These are phyloP conservation scores for Chrysoporthe deuterocubensis DNA, from an alignment of 2,329 filamentous ascomycete species.

Conservation along the genomic window DNA sequence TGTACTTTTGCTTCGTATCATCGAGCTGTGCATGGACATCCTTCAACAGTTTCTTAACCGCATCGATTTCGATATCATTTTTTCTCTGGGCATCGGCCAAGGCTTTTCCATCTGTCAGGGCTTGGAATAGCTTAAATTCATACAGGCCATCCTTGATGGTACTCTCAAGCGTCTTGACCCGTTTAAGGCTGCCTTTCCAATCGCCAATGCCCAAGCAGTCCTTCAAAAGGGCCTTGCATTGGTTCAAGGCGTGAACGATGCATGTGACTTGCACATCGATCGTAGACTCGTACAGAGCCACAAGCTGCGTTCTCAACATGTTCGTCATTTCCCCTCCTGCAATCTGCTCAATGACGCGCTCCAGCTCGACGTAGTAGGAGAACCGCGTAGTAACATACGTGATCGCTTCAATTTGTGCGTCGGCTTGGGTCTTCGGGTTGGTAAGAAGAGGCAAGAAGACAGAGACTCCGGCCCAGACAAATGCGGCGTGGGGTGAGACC, in stretches of 20 bases:
- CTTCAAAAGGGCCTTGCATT: not conserved
- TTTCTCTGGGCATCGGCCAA: not conserved
- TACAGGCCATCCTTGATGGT: not conserved
- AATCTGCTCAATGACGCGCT: not conserved
- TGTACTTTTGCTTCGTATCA: not conserved
- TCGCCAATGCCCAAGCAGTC: not conserved
- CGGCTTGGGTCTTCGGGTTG: not conserved
- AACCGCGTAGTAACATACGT: not conserved
- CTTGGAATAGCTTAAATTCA: not conserved
- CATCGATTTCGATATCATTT: not conserved
- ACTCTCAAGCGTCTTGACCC: not conserved
- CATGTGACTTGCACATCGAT: not conserved
- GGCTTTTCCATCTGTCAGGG: not conserved
- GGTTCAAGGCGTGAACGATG: not conserved
- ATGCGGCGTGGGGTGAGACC: not conserved
- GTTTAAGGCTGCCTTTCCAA: not conserved
- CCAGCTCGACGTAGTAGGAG: not conserved
- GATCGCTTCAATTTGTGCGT: not conserved
- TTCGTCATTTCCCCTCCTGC: not conserved
- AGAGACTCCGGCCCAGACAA: not conserved
- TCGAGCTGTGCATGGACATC: not conserved
- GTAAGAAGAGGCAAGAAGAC: constrained; percentile 2
- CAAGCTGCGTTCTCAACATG: not conserved
- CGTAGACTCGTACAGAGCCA: not conserved
- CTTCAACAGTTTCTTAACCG: not conserved